Conservation (phyloP, 1,139 yeast genomes). For the Geotrichum aggregatum region DNA sequence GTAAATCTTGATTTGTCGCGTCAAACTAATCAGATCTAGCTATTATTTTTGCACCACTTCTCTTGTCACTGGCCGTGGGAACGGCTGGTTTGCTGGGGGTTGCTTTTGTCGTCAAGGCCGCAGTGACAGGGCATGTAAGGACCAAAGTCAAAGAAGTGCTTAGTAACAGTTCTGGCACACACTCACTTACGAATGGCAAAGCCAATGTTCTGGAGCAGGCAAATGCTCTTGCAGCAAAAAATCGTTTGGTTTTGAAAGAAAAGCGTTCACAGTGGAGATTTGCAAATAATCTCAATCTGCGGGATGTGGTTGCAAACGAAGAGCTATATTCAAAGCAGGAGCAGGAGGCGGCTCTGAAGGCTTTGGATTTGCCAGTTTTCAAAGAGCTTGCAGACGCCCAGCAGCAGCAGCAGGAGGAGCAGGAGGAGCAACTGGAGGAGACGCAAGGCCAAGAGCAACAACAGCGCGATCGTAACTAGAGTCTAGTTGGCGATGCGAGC, state of each 20-base stretch:
- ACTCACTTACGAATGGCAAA: not conserved
- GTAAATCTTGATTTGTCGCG: not conserved
- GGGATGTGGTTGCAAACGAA: conserved; percentile 1
- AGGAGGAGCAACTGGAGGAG: not conserved
- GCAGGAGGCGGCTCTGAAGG: not conserved
- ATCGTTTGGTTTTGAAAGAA: conserved; percentile 1
- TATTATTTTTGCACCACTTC: conserved; percentile 6
- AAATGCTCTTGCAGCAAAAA: not conserved
- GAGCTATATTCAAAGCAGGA: not conserved
- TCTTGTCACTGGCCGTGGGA: conserved; percentile 1
- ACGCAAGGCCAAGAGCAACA: too few species aligned
- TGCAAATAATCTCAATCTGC: conserved; percentile 2
- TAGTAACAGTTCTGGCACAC: not conserved
- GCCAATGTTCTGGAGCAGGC: not conserved
- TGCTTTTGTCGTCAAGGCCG: not conserved
- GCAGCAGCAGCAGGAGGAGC: conserved; percentile 1
- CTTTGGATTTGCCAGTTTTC: too few species aligned
- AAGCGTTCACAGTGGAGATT: conserved; percentile 13
- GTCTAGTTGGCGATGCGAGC: too few species aligned
- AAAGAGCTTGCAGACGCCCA: not conserved
- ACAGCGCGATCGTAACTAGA: too few species aligned
- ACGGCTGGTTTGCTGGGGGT: not conserved
- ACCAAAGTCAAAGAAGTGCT: not conserved
- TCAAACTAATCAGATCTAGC: not conserved
- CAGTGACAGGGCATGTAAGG: not conserved